Conservation (phyloP, 2,329 filamentous ascomycete species). For the Pseudogymnoascus sp. region DNA sequence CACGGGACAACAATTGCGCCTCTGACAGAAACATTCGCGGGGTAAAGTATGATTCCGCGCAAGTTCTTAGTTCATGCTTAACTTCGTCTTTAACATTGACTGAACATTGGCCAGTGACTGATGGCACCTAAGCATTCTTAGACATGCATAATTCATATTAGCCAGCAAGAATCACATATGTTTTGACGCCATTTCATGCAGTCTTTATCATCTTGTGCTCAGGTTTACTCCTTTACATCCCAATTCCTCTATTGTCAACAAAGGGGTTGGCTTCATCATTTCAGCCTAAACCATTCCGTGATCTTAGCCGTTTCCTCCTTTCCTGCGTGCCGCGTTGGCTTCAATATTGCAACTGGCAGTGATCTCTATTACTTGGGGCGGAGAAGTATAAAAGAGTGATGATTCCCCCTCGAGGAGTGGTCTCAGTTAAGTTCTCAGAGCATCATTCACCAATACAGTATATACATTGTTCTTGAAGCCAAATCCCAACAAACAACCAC, state of each 20-base stretch:
- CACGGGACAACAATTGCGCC: not conserved
- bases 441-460: not conserved
- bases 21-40: conserved; percentile 4
- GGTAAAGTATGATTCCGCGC: not conserved
- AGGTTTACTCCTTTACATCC: not conserved
- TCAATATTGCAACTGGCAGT: not conserved
- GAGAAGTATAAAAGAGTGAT: not conserved
- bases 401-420: not conserved
- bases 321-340: not conserved
- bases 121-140: not conserved
- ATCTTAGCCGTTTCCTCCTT: not conserved
- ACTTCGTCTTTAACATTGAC: not conserved
- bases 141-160: not conserved
- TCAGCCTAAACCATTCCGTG: not conserved
- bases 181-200: not conserved
- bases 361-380: too few relatives aligned
- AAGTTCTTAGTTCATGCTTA: not conserved
- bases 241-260: too few relatives aligned
- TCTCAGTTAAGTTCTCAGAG: not conserved
- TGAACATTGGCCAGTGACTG: not conserved
- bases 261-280: not conserved
- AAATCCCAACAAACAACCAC: not conserved
- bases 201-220: not conserved
- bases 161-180: not conserved
- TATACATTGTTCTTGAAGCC: not conserved